Conservation (phyloP, 768 basidiomycete genomes). For the Lyophyllum shimeji region DNA sequence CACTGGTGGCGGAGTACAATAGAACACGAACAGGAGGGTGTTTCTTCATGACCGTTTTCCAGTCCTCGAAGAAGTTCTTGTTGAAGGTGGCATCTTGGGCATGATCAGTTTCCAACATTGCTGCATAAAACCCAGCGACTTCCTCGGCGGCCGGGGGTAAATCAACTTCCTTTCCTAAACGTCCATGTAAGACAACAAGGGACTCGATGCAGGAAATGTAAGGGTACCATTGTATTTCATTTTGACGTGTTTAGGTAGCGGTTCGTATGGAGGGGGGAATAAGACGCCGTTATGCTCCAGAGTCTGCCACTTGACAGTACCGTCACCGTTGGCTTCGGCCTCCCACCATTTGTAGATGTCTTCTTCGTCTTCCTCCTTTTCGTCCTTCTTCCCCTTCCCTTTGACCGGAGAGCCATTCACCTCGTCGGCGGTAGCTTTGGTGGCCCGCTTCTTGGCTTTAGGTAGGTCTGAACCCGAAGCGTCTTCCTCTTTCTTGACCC, state of each 20-base stretch:
- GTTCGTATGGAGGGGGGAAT: constrained; percentile 93
- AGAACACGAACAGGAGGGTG: constrained; percentile 72
- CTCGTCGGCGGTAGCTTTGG: constrained; percentile 44
- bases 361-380: constrained; percentile 66
- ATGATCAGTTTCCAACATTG: constrained; percentile 91
- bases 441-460: constrained; percentile 45
- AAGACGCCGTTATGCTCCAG: constrained; percentile 92
- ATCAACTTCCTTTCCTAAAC: constrained; percentile 69
- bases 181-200: constrained; percentile 10
- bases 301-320: constrained; percentile 89
- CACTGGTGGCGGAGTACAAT: not conserved
- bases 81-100: constrained; percentile 86
- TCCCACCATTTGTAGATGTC: constrained; percentile 90
- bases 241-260: constrained; percentile 78
- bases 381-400: constrained; percentile 48
- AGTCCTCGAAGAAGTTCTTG: constrained; percentile 95
- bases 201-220: constrained; percentile 4
- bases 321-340: constrained; percentile 69
- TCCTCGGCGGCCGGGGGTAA: constrained; percentile 90
- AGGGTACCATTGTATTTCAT: constrained; percentile 91
- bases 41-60: constrained; percentile 71
- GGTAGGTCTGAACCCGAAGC: constrained; percentile 41
- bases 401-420: constrained; percentile 36
- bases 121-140: constrained; percentile 94
- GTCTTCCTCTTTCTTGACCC: constrained; percentile 51